Conservation (phyloP, 371 early-diverging fungal genomes). For the Mucor saturninus region DNA sequence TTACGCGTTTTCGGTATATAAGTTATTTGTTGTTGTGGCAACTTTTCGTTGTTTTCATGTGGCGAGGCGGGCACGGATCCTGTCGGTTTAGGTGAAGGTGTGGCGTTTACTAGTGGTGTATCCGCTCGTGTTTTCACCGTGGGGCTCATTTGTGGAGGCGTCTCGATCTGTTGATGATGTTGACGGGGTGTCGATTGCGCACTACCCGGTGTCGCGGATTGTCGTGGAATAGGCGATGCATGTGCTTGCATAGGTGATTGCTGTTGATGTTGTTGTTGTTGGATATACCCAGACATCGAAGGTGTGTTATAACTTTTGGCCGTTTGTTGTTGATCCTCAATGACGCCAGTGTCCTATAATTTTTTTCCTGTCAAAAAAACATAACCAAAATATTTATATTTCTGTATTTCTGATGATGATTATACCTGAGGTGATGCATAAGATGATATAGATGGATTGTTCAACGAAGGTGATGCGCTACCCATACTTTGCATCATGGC, state of each 20-base stretch:
- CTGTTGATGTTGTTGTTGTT: background rate
- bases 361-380: too few relatives aligned
- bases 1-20: constrained; percentile 57
- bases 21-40: constrained; percentile 22
- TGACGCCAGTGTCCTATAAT: constrained; percentile 6
- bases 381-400: background rate
- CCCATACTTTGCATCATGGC: constrained; percentile 1
- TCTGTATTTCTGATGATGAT: background rate
- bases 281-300: constrained; percentile 23
- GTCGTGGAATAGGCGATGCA: constrained; percentile 36
- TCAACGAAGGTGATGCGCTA: constrained; percentile 1
- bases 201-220: constrained; percentile 42
- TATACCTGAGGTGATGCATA: constrained; percentile 5
- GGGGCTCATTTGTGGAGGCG: constrained; percentile 22
- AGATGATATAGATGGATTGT: constrained; percentile 1
- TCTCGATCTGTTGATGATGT: constrained; percentile 38
- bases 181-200: constrained; percentile 44
- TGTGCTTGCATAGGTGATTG: constrained; percentile 38
- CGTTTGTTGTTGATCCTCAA: constrained; percentile 7
- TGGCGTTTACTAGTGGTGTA: background rate
- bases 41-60: background rate
- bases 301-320: constrained; percentile 9
- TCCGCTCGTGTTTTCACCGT: constrained; percentile 1
- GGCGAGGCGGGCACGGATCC: constrained; percentile 3
- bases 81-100: constrained; percentile 12